Evolutionary conservation across 768 basidiomycete species (phyloP).

Genomic region (Russula sp.): DNA sequence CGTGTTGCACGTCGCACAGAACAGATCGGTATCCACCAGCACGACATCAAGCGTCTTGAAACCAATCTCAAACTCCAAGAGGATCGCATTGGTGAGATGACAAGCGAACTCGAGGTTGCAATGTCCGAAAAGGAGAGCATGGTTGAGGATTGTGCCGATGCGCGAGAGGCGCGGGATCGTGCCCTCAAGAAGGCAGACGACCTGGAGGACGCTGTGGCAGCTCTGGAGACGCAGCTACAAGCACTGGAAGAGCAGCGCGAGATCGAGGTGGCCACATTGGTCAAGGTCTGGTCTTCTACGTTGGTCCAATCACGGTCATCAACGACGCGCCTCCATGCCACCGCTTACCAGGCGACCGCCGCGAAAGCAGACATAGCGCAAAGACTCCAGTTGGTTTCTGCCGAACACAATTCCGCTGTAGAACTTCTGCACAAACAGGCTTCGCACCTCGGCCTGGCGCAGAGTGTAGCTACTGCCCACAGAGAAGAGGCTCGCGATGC

Average conservation of each 20-base stretch:
- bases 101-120: slow-evolving; percentile 58
- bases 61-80: slow-evolving; percentile 70
- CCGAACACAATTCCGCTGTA: background rate
- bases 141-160: slow-evolving; percentile 80
- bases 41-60: slow-evolving; percentile 72
- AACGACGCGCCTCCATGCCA: background rate
- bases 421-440: slow-evolving; percentile 6
- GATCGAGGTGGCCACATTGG: slow-evolving; percentile 26
- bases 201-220: slow-evolving; percentile 59
- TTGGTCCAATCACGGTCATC: slow-evolving; percentile 13
- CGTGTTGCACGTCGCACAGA: slow-evolving; percentile 62
- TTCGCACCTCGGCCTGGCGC: background rate
- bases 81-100: slow-evolving; percentile 67
- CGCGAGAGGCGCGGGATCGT: slow-evolving; percentile 64
- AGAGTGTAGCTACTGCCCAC: background rate
- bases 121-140: slow-evolving; percentile 67
- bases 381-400: slow-evolving; percentile 5
- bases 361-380: background rate
- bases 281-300: slow-evolving; percentile 25
- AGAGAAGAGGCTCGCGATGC: slow-evolving; percentile 10
- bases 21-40: slow-evolving; percentile 72
- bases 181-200: slow-evolving; percentile 50
- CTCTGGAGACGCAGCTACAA: slow-evolving; percentile 30
- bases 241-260: slow-evolving; percentile 26
- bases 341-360: background rate